A percentile compares a stretch with the other conserved stretches of the same genome.
Evolutionary conservation across 2,329 filamentous ascomycete genomes (phyloP).

Genomic region (Penicillium sp.): DNA sequence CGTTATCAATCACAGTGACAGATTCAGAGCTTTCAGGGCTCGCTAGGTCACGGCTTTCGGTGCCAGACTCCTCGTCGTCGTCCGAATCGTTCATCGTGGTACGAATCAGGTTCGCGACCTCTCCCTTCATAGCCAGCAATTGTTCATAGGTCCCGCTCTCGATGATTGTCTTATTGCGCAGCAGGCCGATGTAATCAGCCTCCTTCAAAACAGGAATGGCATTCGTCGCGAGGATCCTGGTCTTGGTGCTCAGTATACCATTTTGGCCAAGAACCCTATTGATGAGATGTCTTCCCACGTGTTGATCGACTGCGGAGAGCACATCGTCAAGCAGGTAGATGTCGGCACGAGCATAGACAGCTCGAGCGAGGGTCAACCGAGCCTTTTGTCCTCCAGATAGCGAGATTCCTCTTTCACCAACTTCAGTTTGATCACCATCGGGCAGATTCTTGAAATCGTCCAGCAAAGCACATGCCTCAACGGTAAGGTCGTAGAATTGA

Average conservation of each 20-base stretch:
- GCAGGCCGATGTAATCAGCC: constrained; percentile 76
- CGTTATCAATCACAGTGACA: no score
- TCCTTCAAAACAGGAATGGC: constrained; percentile 83
- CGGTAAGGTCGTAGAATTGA: constrained; percentile 83
- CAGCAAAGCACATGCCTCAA: constrained; percentile 78
- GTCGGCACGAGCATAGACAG: constrained; percentile 93
- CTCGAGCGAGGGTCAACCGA: constrained; percentile 78
- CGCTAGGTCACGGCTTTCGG: no score
- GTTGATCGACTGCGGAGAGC: constrained; percentile 93
- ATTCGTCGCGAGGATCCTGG: constrained; percentile 87
- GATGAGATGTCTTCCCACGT: constrained; percentile 89
- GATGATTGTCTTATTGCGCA: constrained; percentile 72
- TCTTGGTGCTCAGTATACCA: constrained; percentile 75
- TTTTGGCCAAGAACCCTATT: constrained; percentile 82
- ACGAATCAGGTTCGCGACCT: constrained; percentile 74
- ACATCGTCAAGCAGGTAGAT: constrained; percentile 91
- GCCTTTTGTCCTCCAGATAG: constrained; percentile 94
- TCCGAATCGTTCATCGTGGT: constrained; percentile 51
- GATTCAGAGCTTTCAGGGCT: no score
- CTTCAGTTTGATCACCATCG: constrained; percentile 91
- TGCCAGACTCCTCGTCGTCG: constrained; percentile 51
- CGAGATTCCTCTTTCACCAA: constrained; percentile 92
- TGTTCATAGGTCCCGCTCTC: constrained; percentile 87
- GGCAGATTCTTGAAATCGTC: constrained; percentile 89
- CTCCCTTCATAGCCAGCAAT: constrained; percentile 85